Evolutionary conservation across 2,329 filamentous ascomycete genomes (phyloP), one percentile per base, ranked within the genome.

Genomic region (Paracoccidioides lutzii): DNA sequence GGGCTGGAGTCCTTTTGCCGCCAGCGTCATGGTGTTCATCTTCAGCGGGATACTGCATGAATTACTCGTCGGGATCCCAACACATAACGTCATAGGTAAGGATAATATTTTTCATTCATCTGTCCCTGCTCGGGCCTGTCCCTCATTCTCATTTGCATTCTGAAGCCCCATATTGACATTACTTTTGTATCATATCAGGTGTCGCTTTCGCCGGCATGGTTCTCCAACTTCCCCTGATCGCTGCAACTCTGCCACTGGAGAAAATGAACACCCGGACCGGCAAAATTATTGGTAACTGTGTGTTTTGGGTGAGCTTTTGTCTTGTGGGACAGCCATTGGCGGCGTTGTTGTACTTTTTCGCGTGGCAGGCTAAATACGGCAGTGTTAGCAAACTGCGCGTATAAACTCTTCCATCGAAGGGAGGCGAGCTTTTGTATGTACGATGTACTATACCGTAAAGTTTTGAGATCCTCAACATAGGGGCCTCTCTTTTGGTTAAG

Each of bases 301-400:
- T 94, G 57, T 98, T 98, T 71, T 97, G 93, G 93, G 78, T 96
- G 22, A 91, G 87, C 10, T 98, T 98, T 67, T 96, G 91, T 61
- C 81, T 97, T 2, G 86, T 98, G 10, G 93, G 93, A 3, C 93
- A 98, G 75, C 93, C 93, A 0, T 81, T 97, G 63, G 93, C 89
- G 1, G 90, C 89, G 0, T 75, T 98, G 58, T 78, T 95, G 68
- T 98, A 98, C 70, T 98, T 96, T 70, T 97, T 97, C 68, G 90
- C 90, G 1, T 98, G 93, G 91, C 91, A 97, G 73, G 89, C 89
- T 55, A 97, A 97, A 75, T 96, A 95, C 68, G 93, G 93, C 10
- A 90, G 85, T 64, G 85, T 90, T 28, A 88, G 75, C 60, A 67
- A 66, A 50, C 63, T 65, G 59, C 35, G 58, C 5, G 45, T 49